A percentile compares a stretch with the other conserved stretches of the same genome.
Evolutionary conservation across 140 eudicot species (phyloP).

Genomic region (Ambrosia hybrid): DNA sequence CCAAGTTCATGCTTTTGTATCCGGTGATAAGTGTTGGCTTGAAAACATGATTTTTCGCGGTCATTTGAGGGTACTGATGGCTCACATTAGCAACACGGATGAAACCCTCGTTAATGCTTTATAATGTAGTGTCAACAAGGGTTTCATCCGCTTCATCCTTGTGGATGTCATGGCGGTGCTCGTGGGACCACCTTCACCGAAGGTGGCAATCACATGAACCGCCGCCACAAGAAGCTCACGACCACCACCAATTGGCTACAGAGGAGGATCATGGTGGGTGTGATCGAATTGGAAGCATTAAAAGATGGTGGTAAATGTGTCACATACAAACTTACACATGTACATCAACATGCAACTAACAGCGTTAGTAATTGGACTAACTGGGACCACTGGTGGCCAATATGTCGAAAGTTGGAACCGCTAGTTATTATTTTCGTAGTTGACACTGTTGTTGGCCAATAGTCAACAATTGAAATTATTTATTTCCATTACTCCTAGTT

Average conservation of each 20-base stretch:
- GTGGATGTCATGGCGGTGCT: background rate
- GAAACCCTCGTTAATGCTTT: conserved; percentile 6
- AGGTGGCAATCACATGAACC: background rate
- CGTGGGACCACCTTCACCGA: background rate
- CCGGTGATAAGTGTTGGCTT: conserved; percentile 26
- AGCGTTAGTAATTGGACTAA: too few relatives aligned
- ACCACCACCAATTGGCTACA: background rate
- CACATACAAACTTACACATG: background rate
- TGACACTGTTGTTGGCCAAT: too few relatives aligned
- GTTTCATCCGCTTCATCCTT: background rate
- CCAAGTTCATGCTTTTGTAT: conserved; percentile 40
- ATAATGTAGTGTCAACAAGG: background rate
- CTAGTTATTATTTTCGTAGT: too few relatives aligned
- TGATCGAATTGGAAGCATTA: background rate
- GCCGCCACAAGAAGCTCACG: too few relatives aligned
- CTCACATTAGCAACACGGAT: conserved; percentile 20
- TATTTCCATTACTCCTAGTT: too few relatives aligned
- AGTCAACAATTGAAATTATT: too few relatives aligned
- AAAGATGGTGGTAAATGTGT: conserved; percentile 10
- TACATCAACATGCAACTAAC: too few relatives aligned
- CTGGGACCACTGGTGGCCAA: too few relatives aligned
- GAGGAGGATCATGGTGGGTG: conserved; percentile 4
- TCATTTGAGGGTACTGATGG: conserved; percentile 11
- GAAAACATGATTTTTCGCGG: conserved; percentile 20
- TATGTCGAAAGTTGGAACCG: too few relatives aligned